Evolutionary conservation across 768 basidiomycete species (phyloP).

Genomic region (Collybia sp.): DNA sequence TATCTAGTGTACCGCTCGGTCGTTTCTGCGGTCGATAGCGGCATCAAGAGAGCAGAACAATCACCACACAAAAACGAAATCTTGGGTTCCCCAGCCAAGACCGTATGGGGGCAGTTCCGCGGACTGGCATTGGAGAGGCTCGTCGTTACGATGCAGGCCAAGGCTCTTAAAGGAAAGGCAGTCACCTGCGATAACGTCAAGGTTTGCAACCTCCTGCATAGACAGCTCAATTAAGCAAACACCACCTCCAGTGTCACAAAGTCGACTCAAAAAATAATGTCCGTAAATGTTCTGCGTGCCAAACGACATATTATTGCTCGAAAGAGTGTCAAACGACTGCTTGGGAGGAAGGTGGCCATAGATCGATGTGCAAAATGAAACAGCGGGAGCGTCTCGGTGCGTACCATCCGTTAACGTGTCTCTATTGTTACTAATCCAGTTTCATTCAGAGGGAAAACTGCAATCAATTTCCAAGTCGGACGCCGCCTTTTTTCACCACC

Average conservation of each 20-base stretch:
- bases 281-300: slow-evolving; percentile 27
- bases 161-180: slow-evolving; percentile 17
- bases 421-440: not conserved
- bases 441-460: slow-evolving; percentile 22
- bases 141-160: slow-evolving; percentile 16
- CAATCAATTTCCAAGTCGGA: slow-evolving; percentile 27
- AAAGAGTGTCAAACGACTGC: slow-evolving; percentile 30
- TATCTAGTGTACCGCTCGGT: slow-evolving; percentile 36
- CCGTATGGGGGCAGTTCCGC: slow-evolving; percentile 20
- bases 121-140: slow-evolving; percentile 21
- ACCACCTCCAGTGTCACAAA: slow-evolving; percentile 25
- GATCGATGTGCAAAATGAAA: slow-evolving; percentile 30
- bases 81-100: slow-evolving; percentile 14
- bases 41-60: slow-evolving; percentile 19
- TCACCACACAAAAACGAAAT: slow-evolving; percentile 13
- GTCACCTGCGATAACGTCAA: slow-evolving; percentile 32
- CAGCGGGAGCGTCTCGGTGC: slow-evolving; percentile 28
- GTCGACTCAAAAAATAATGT: slow-evolving; percentile 27
- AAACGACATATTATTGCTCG: slow-evolving; percentile 31
- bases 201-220: slow-evolving; percentile 10
- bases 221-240: no score
- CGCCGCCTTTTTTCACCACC: slow-evolving; percentile 26
- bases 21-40: slow-evolving; percentile 21
- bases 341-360: slow-evolving; percentile 33
- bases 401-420: not conserved